Percentiles rank a stretch among this genome's conserved stretches.
Evolutionary conservation across 2,329 filamentous ascomycete species (phyloP).

Genomic region (Cytospora paraplurivora): DNA sequence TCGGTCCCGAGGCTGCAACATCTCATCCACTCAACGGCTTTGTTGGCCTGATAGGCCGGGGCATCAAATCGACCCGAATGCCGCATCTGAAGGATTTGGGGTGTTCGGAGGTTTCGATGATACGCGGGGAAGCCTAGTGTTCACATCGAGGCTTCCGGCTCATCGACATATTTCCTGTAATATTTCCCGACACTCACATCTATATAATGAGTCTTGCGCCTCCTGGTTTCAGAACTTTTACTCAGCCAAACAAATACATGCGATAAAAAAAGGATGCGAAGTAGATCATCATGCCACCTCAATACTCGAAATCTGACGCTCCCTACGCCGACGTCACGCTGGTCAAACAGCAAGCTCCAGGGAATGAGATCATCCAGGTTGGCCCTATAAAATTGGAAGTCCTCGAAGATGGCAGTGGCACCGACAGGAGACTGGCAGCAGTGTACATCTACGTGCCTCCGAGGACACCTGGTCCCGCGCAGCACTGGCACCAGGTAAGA

Average conservation of each 20-base stretch:
- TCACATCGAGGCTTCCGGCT: not conserved
- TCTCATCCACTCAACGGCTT: too few relatives aligned
- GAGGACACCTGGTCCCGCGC: conserved; percentile 48
- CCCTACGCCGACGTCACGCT: conserved; percentile 14
- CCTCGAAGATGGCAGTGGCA: conserved; percentile 17
- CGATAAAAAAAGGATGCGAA: not conserved
- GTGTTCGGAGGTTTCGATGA: too few relatives aligned
- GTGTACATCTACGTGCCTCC: conserved; percentile 50
- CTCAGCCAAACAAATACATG: not conserved
- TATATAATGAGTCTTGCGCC: not conserved
- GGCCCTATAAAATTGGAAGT: conserved; percentile 7
- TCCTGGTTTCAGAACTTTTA: not conserved
- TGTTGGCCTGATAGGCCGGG: too few relatives aligned
- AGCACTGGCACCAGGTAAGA: conserved; percentile 51
- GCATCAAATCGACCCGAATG: too few relatives aligned
- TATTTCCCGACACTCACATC: too few relatives aligned
- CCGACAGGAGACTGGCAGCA: conserved; percentile 32
- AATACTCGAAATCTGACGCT: conserved; percentile 10
- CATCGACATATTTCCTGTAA: too few relatives aligned
- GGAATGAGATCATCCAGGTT: conserved; percentile 3
- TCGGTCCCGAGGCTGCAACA: too few relatives aligned
- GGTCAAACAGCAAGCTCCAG: conserved; percentile 4
- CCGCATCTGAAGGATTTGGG: too few relatives aligned
- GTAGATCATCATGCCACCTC: conserved; percentile 8
- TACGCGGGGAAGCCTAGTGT: not conserved